Evolutionary conservation across 352 stramenopile species (phyloP), one percentile per base, ranked within the genome.

Genomic region (Phytophthora sp.): DNA sequence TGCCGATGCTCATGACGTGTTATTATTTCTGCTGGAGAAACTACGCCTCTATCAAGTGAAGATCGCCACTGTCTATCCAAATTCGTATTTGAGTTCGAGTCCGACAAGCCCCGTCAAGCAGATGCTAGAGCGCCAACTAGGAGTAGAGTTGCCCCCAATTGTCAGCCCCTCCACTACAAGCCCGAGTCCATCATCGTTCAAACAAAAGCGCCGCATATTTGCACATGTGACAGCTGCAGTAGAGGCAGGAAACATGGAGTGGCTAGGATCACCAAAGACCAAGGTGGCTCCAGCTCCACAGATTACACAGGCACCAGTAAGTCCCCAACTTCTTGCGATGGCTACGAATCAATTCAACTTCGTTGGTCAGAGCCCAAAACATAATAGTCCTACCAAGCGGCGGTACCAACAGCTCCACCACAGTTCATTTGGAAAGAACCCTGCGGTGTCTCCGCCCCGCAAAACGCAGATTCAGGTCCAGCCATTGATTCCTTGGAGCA

Each of bases 21-120:
- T 92, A 5, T 37, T 63, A n/a, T 82, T 92, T 32, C 39, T 92
- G 6, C 46, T 92, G 7, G 79, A 85, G 28, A 91, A 89, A 43
- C 79, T 91, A 62, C 70, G 69, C n/a, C 30, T 67, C 3, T 89
- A 89, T 49, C 84, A 92, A 67, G 45, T 79, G 6, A 67, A 73
- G 31, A 70, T 89, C 7, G 76, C 81, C 17, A 51, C 72, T 20
- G 50, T 88, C 2, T 86, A 84, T 26, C 54, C 61, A 8, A 62
- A 44, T 18, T 11, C 18, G 3, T 28, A 15, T 20, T 31, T 24
- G 8, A 20, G 17, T 30, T 45, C 34, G 5, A 50, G 11, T 17
- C 13, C 10, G 26, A 41, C 55, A 4, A 68, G 63, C 18, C 63
- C 55, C 1, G 24, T 54, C 9, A 72, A 46, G 15, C 26, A 82